phyloP scores from a whole-genome alignment of 2,329 filamentous ascomycete species.

The Epichloe amarillans region DNA sequence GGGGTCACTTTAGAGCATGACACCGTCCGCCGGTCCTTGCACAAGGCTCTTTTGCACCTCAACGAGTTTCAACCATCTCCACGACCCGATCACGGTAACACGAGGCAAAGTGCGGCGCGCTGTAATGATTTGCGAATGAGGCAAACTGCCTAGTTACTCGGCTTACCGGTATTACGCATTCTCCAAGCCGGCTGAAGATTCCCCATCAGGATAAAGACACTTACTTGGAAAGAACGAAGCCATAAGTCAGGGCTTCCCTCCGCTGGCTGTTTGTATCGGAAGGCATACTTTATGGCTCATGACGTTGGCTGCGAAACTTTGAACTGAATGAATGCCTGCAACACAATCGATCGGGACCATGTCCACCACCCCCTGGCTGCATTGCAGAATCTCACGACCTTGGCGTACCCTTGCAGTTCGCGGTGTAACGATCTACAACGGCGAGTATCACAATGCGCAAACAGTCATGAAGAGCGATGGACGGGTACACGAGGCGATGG shows the following conservation, averaged over 20 bases:
- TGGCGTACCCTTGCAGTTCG: neutral
- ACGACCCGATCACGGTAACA: neutral
- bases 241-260: neutral
- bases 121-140: neutral
- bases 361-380: neutral
- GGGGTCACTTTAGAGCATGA: neutral
- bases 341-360: neutral
- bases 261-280: neutral
- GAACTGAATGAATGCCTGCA: neutral
- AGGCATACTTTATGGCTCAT: neutral
- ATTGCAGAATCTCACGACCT: neutral
- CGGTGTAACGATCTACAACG: slow-evolving; percentile 1
- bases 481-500: neutral
- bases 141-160: neutral
- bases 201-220: neutral
- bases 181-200: neutral
- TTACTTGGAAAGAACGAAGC: neutral
- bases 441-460: neutral
- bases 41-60: slow-evolving; percentile 1
- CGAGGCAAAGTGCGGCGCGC: neutral
- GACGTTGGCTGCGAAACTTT: neutral
- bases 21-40: neutral
- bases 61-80: neutral
- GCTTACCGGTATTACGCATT: neutral
- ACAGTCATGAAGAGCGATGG: neutral